Conservation (phyloP, 768 basidiomycete genomes). For the Holtermanniella nyarrowii region DNA sequence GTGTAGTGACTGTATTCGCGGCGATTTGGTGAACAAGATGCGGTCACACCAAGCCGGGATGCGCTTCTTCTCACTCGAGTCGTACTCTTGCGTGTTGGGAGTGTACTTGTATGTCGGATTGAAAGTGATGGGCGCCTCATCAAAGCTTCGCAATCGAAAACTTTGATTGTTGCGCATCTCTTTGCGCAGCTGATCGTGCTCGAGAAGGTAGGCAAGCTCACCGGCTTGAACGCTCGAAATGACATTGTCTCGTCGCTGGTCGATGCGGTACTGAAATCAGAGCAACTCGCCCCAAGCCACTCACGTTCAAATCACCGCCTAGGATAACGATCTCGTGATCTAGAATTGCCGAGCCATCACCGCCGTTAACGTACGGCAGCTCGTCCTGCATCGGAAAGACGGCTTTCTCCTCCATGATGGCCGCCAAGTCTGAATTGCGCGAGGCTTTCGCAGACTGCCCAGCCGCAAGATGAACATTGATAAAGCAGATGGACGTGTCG, state of each 20-base stretch:
- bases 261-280: slow-evolving; percentile 65
- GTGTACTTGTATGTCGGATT: slow-evolving; percentile 94
- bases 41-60: slow-evolving; percentile 96
- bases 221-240: slow-evolving; percentile 58
- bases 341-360: slow-evolving; percentile 81
- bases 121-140: slow-evolving; percentile 69
- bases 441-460: slow-evolving; percentile 73
- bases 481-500: slow-evolving; percentile 84
- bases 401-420: slow-evolving; percentile 70
- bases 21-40: slow-evolving; percentile 57
- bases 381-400: slow-evolving; percentile 53
- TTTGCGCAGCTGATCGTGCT: slow-evolving; percentile 75
- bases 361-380: slow-evolving; percentile 66
- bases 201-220: slow-evolving; percentile 54
- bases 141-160: slow-evolving; percentile 74
- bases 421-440: slow-evolving; percentile 77
- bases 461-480: slow-evolving; percentile 90
- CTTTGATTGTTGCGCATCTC: slow-evolving; percentile 79
- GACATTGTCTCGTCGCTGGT: slow-evolving; percentile 77
- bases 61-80: slow-evolving; percentile 77
- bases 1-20: slow-evolving; percentile 55
- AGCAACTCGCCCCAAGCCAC: slow-evolving; percentile 1
- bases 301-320: slow-evolving; percentile 78
- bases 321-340: slow-evolving; percentile 94
- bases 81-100: slow-evolving; percentile 63